phyloP scores from a whole-genome alignment of 2,329 filamentous ascomycete species.

The Xylariaceae sp. region DNA sequence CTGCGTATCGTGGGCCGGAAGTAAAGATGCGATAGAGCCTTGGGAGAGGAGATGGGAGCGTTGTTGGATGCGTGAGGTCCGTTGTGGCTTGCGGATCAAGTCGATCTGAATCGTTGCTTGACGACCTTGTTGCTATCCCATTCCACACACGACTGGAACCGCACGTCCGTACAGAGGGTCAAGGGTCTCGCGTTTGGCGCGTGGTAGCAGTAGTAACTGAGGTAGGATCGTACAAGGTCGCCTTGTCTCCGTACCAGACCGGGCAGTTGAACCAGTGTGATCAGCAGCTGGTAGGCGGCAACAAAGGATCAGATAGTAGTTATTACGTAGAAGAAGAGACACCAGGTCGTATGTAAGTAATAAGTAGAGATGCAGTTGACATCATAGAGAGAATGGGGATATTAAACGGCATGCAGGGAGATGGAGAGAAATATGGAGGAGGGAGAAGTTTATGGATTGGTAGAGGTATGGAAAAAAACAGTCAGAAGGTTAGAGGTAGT shows the following conservation, averaged over 20 bases:
- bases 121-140: background rate
- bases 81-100: background rate
- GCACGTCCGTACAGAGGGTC: background rate
- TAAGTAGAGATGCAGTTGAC: background rate
- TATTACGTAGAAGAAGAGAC: background rate
- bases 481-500: too few species aligned
- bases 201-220: background rate
- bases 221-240: too few species aligned
- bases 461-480: background rate
- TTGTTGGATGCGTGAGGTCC: background rate
- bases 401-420: background rate
- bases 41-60: background rate
- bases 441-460: too few species aligned
- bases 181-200: conserved; percentile 3
- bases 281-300: background rate
- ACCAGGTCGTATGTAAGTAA: background rate
- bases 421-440: background rate
- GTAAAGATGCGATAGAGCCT: background rate
- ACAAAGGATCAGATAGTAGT: background rate
- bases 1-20: background rate
- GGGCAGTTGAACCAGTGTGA: too few species aligned
- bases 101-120: background rate
- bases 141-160: background rate
- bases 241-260: too few species aligned
- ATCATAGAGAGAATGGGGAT: background rate